A percentile compares a stretch with the other conserved stretches of the same genome.
Conservation (phyloP, 2,329 filamentous ascomycete species). For the Ophiostoma ulmi region DNA sequence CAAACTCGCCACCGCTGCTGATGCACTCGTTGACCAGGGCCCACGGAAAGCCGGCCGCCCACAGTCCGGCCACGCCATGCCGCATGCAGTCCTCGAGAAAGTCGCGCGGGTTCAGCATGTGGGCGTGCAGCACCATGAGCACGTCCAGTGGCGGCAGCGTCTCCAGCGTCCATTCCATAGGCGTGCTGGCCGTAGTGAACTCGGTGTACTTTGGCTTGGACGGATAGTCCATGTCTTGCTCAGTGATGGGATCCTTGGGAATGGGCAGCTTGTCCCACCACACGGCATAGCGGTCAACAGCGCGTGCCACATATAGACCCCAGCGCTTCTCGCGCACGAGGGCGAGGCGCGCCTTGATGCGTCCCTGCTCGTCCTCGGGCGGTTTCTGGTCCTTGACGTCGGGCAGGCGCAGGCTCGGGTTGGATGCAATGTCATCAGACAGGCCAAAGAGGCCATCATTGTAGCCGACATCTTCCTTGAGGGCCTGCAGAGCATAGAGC, state of each 20-base stretch:
- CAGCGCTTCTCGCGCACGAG: slow-evolving; percentile 66
- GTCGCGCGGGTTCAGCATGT: slow-evolving; percentile 70
- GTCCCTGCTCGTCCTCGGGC: slow-evolving; percentile 30
- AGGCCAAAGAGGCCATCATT: slow-evolving; percentile 64
- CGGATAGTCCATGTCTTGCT: slow-evolving; percentile 35
- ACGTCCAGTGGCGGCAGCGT: slow-evolving; percentile 49
- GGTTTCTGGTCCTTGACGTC: slow-evolving; percentile 18
- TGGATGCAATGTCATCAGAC: slow-evolving; percentile 40
- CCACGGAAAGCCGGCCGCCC: slow-evolving; percentile 65
- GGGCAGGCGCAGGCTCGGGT: background rate
- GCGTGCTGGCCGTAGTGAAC: slow-evolving; percentile 32
- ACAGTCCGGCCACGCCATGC: slow-evolving; percentile 49
- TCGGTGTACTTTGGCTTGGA: slow-evolving; percentile 30
- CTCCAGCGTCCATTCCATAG: slow-evolving; percentile 12
- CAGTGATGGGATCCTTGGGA: slow-evolving; percentile 32
- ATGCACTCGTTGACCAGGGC: slow-evolving; percentile 52
- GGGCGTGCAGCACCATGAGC: slow-evolving; percentile 73
- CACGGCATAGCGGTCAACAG: slow-evolving; percentile 60
- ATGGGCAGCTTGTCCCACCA: slow-evolving; percentile 53
- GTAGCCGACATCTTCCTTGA: slow-evolving; percentile 63
- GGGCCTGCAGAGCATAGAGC: slow-evolving; percentile 59
- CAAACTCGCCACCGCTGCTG: slow-evolving; percentile 47
- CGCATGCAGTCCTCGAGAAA: slow-evolving; percentile 70
- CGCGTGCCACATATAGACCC: slow-evolving; percentile 63
- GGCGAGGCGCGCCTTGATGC: slow-evolving; percentile 43